Conservation (phyloP, 176 grass and related monocot species). For the Aegilops speltoides region DNA sequence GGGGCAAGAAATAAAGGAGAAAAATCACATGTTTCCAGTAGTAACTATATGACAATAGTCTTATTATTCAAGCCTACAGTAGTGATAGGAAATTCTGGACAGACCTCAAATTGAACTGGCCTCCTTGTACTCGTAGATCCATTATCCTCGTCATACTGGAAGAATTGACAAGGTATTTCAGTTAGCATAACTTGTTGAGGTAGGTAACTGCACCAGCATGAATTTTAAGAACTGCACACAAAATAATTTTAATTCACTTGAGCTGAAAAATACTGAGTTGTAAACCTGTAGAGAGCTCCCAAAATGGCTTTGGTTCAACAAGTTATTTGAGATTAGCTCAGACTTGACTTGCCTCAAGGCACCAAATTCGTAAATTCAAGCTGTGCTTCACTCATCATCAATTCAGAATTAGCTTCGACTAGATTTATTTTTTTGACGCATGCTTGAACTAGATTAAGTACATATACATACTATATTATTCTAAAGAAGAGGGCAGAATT, state of each 20-base stretch:
- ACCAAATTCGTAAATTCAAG: background rate
- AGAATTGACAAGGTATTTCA: slow-evolving; percentile 20
- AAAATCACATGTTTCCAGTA: background rate
- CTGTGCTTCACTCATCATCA: slow-evolving; percentile 3
- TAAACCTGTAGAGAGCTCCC: background rate
- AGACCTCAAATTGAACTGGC: slow-evolving; percentile 45
- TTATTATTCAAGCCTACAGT: background rate
- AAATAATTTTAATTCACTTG: background rate
- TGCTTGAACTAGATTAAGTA: background rate
- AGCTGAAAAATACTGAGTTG: background rate
- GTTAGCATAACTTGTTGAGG: slow-evolving; percentile 14
- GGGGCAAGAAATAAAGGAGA: background rate
- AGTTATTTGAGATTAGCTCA: background rate
- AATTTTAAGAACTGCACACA: background rate
- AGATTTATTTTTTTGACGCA: background rate
- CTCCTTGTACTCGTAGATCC: slow-evolving; percentile 36
- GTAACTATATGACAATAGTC: background rate
- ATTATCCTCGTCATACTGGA: slow-evolving; percentile 38
- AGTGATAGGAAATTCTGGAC: slow-evolving; percentile 4
- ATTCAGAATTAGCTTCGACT: background rate
- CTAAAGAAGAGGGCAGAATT: background rate
- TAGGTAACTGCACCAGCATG: background rate
- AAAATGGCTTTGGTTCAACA: slow-evolving; percentile 2
- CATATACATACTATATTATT: background rate
- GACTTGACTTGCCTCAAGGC: background rate